Evolutionary conservation across 1,139 yeast species (phyloP).

Genomic region (Diutina pseudorugosa): DNA sequence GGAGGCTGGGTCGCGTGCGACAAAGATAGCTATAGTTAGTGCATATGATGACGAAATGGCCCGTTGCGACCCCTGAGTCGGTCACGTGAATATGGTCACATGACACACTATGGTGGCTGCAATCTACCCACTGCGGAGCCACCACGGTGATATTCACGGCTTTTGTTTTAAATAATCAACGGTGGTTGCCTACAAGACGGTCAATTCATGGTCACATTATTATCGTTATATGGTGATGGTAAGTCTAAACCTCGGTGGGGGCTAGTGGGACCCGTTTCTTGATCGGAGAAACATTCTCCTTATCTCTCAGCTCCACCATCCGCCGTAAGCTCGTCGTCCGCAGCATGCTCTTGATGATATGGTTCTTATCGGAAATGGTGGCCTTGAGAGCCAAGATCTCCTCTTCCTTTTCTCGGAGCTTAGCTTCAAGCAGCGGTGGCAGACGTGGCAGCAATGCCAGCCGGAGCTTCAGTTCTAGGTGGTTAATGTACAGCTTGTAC

Average conservation of each 20-base stretch:
- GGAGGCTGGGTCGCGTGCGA: no score
- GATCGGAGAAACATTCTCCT: background rate
- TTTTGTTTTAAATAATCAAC: no score
- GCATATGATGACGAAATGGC: no score
- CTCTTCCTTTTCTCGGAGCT: constrained; percentile 50
- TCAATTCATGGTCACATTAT: background rate
- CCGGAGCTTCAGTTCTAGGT: constrained; percentile 47
- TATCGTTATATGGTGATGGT: background rate
- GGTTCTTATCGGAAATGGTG: constrained; percentile 56
- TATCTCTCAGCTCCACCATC: constrained; percentile 18
- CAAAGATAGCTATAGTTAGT: no score
- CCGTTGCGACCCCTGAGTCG: no score
- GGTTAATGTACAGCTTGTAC: constrained; percentile 47
- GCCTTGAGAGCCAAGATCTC: constrained; percentile 58
- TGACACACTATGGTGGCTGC: no score
- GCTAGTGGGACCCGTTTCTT: constrained; percentile 1
- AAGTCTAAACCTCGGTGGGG: background rate
- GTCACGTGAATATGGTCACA: no score
- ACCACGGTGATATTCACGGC: no score
- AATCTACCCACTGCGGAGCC: no score
- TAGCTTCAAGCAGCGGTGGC: constrained; percentile 11
- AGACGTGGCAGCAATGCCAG: constrained; percentile 5
- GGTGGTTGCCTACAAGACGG: no score
- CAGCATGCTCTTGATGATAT: constrained; percentile 63
- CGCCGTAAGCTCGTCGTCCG: constrained; percentile 44